Percentiles rank a stretch among this genome's conserved stretches.
Conservation (phyloP, 768 basidiomycete species). For the Lactifluus volemus region DNA sequence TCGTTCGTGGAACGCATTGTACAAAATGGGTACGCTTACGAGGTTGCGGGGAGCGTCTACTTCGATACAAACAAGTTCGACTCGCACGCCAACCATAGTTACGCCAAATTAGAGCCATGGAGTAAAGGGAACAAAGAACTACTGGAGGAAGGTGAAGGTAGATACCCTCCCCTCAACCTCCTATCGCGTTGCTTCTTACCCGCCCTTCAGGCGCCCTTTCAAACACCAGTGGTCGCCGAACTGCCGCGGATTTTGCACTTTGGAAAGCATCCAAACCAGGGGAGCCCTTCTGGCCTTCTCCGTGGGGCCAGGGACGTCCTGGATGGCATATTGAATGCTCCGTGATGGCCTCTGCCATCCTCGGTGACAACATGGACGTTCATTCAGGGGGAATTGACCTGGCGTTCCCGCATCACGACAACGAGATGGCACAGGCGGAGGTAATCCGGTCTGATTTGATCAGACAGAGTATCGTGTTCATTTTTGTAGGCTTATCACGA, state of each 20-base stretch:
- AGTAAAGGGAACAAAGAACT: constrained; percentile 89
- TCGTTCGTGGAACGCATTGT: constrained; percentile 80
- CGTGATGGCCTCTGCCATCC: constrained; percentile 90
- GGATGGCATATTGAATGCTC: constrained; percentile 99
- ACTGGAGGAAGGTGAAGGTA: constrained; percentile 89
- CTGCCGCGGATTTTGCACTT: constrained; percentile 89
- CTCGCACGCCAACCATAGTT: constrained; percentile 63
- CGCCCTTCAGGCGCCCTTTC: constrained; percentile 44
- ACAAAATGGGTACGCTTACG: constrained; percentile 76
- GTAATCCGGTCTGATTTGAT: constrained; percentile 30
- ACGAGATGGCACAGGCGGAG: constrained; percentile 97
- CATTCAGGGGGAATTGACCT: constrained; percentile 97
- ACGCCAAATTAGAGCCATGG: constrained; percentile 94
- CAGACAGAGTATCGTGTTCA: constrained; percentile 4
- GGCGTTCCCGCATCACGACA: constrained; percentile 99
- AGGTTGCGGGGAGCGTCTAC: constrained; percentile 76
- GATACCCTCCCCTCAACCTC: not conserved
- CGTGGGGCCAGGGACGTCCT: constrained; percentile 93
- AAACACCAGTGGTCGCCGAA: constrained; percentile 52
- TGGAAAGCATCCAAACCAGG: constrained; percentile 98
- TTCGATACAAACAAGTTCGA: constrained; percentile 86
- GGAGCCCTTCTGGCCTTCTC: constrained; percentile 93
- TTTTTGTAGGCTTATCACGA: constrained; percentile 76
- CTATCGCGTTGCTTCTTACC: not conserved
- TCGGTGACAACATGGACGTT: constrained; percentile 91